Percentiles rank a stretch among this genome's conserved stretches.
Conservation (phyloP, 495 filamentous ascomycete species). For the Hyaloscypha finlandica region DNA sequence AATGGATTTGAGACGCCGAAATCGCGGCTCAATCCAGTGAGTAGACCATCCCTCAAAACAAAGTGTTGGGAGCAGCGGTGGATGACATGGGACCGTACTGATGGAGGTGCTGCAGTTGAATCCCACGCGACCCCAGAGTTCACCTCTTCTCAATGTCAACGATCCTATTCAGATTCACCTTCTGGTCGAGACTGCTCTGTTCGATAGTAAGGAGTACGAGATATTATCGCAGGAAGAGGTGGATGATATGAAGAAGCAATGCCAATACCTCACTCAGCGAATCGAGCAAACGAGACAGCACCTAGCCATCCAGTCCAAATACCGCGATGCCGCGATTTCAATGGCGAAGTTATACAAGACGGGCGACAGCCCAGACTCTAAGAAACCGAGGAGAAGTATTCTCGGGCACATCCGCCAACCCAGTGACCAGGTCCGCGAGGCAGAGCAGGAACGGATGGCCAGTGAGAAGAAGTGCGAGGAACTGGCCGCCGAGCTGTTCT, state of each 20-base stretch:
- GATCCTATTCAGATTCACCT: slow-evolving; percentile 73
- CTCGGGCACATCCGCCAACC: slow-evolving; percentile 50
- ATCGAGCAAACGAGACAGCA: slow-evolving; percentile 79
- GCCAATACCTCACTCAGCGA: slow-evolving; percentile 65
- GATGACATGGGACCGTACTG: not conserved
- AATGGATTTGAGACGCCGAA: slow-evolving; percentile 46
- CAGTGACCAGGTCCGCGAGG: slow-evolving; percentile 48
- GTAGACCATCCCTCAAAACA: slow-evolving; percentile 20
- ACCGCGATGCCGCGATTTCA: slow-evolving; percentile 87
- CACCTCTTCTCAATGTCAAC: slow-evolving; percentile 48
- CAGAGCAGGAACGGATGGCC: slow-evolving; percentile 72
- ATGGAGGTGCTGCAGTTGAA: slow-evolving; percentile 24
- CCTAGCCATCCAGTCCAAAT: slow-evolving; percentile 88
- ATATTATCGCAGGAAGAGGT: slow-evolving; percentile 89
- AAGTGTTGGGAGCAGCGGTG: not conserved
- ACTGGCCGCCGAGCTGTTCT: slow-evolving; percentile 75
- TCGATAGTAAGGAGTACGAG: slow-evolving; percentile 80
- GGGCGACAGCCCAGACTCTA: slow-evolving; percentile 30
- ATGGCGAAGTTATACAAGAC: slow-evolving; percentile 71
- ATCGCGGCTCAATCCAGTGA: slow-evolving; percentile 50
- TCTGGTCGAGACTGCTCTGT: slow-evolving; percentile 88
- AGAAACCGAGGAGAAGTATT: slow-evolving; percentile 51
- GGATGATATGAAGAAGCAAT: slow-evolving; percentile 86
- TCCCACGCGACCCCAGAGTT: slow-evolving; percentile 32
- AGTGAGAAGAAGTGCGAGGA: slow-evolving; percentile 85